Evolutionary conservation across 768 basidiomycete species (phyloP), one percentile per base, ranked within the genome.

Genomic region (Holtermanniella nyarrowii): DNA sequence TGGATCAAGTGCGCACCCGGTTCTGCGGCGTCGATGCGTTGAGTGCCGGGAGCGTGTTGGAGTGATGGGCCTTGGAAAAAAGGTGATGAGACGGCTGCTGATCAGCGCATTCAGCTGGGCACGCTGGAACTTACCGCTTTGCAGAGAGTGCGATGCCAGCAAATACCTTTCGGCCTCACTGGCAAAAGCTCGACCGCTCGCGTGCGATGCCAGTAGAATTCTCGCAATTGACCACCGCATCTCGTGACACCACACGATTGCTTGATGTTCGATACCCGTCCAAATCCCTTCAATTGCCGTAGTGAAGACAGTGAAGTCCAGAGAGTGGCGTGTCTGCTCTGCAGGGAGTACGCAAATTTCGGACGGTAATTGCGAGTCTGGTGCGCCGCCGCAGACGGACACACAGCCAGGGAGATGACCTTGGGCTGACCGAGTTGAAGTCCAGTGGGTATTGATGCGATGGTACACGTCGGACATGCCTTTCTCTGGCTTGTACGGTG

Each of bases 191-290:
- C 11, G 4, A 4, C 5, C 1, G 27, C 16, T 41, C 21, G 22
- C 4, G 61, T 48, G 31, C 54, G 60, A 68, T 60, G 88, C 86
- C 4, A 96, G 72, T 22, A 82, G 82, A 18, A 82, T 80, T 48
- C 86, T 77, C 14, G 90, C 90, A 26, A 93, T 76, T 21, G 82
- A 79, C 85, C 84, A 88, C 39, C 95, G 83, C 10, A 96, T 83
- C 72, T 99, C 95, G 71, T 96, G 88, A 66, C 95, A 97, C 95
- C 95, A 99, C 3, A 97, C 88, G 80, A 96, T 91, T 54, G 87
- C 91, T 40, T 82, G 82, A 69, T 99, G 95, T 22, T 91, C 93
- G 3, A 96, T 86, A 1, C 88, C 88, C 1, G 91, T 88, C 86
- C 90, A 93, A 2, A 83, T 80, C n/a, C 88, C 87, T 44, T 91